Evolutionary conservation across 2,329 filamentous ascomycete genomes (phyloP), one percentile per base, ranked within the genome.

Genomic region (Fusarium marasasianum): DNA sequence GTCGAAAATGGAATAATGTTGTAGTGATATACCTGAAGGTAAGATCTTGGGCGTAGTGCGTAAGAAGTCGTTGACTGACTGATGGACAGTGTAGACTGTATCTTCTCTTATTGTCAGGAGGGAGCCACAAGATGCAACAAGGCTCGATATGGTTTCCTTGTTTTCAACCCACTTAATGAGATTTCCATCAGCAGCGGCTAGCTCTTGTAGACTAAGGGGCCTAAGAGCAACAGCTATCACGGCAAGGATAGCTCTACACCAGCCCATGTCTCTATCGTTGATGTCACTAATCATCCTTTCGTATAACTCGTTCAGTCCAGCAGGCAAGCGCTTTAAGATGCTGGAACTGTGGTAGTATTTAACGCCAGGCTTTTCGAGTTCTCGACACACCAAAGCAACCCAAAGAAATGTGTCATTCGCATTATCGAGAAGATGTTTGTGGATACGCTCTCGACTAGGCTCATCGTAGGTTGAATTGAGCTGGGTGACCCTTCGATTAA

Each of bases 391-490:
- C 26, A 48, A 31, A 17, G 45, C 4, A 12, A 48, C 20, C 26
- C 45, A 48, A n/a, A 48, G 45, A 1, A 48, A 48, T 0, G 45
- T 31, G 7, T 48, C 45, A 6, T 31, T n/a, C 1, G 45, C 45
- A 0, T 48, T 31, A 0, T 12, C 20, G 4, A 48, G 20, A 12
- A 48, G 45, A 3, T 48, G 7, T 0, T 17, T 4, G 6, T 20
- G 45, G 0, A 48, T 48, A 0, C 1, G 45, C 0, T 0, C 14
- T 17, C 26, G 20, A 4, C 0, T 4, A 12, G 14, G 2, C 2
- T 22, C 1, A 8, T 22, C 1, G 0, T 22, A 48, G 0, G 20
- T 31, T 22, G 45, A 8, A 48, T n/a, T 48, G 10, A 48, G 45
- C 14, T 1, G 9, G 0, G 0, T 2, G 4, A 48, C 0, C 10